These are phyloP conservation scores for Ilyonectria mors-panacis DNA, from an alignment of 2,329 filamentous ascomycete species.

Conservation along the genomic window DNA sequence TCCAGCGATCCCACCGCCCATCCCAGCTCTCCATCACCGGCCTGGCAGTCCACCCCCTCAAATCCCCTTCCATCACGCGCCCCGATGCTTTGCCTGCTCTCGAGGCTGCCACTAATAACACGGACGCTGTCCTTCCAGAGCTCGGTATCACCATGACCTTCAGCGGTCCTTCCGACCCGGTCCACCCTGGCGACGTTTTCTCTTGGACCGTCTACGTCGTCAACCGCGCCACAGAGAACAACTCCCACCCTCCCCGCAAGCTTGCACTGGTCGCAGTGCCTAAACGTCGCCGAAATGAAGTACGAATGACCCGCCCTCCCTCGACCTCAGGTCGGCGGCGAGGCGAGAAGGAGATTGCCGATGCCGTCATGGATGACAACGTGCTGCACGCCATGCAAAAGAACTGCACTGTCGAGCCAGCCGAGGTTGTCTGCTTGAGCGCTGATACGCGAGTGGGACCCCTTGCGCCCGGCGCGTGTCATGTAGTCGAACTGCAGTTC, in stretches of 20 bases:
- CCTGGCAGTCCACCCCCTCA: conserved; percentile 68
- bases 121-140: conserved; percentile 66
- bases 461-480: conserved; percentile 79
- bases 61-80: conserved; percentile 69
- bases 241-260: conserved; percentile 69
- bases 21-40: conserved; percentile 74
- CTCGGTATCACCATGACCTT: conserved; percentile 85
- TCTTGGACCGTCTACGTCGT: conserved; percentile 82
- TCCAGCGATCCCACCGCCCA: conserved; percentile 73
- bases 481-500: conserved; percentile 81
- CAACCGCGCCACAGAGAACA: conserved; percentile 72
- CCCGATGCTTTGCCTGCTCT: conserved; percentile 74
- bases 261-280: conserved; percentile 79
- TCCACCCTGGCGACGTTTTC: conserved; percentile 78
- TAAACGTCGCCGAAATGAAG: conserved; percentile 72
- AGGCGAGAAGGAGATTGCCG: conserved; percentile 65
- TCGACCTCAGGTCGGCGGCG: conserved; percentile 61
- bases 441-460: conserved; percentile 82
- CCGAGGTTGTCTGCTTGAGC: conserved; percentile 81
- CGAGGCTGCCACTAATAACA: conserved; percentile 65
- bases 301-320: conserved; percentile 66
- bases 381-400: conserved; percentile 80
- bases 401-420: conserved; percentile 72
- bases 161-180: conserved; percentile 68
- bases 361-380: conserved; percentile 80